A percentile compares a stretch with the other conserved stretches of the same genome.
phyloP scores from a whole-genome alignment of 169 alveolate species.

The Plasmodium cynomolgi region DNA sequence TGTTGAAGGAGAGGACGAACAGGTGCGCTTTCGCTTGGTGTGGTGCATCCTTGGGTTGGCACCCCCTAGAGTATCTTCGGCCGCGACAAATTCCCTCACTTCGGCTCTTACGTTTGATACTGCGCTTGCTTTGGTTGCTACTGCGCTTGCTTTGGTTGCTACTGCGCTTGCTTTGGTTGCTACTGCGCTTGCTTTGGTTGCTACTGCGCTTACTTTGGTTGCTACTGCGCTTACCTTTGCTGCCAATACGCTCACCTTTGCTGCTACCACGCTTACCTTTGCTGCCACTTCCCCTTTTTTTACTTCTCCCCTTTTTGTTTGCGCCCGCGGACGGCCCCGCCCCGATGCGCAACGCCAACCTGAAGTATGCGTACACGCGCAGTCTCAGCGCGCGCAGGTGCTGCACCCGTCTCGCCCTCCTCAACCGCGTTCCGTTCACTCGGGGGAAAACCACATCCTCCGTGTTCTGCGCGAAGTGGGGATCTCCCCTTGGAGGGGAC shows the following conservation, averaged over 20 bases:
- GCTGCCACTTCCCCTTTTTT: neutral
- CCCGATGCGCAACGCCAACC: neutral
- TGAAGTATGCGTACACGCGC: slow-evolving; percentile 14
- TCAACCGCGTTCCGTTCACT: slow-evolving; percentile 1
- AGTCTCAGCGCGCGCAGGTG: slow-evolving; percentile 3
- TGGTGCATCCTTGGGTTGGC: neutral
- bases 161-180: too few relatives aligned
- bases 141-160: too few relatives aligned
- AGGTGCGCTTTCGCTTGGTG: neutral
- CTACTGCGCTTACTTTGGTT: neutral
- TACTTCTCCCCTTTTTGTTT: neutral
- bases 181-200: neutral
- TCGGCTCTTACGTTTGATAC: neutral
- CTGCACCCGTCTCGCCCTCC: slow-evolving; percentile 1
- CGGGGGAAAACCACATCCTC: neutral
- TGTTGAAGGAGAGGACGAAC: neutral
- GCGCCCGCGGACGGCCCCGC: neutral
- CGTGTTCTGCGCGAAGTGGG: too few relatives aligned
- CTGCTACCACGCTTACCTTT: neutral
- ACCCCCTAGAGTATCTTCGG: neutral
- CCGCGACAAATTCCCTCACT: neutral
- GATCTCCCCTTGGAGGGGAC: neutral
- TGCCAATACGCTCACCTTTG: too few relatives aligned
- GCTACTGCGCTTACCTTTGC: neutral
- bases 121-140: neutral